Evolutionary conservation across 2,329 filamentous ascomycete species (phyloP).

Genomic region (Bipolaris zeicola): DNA sequence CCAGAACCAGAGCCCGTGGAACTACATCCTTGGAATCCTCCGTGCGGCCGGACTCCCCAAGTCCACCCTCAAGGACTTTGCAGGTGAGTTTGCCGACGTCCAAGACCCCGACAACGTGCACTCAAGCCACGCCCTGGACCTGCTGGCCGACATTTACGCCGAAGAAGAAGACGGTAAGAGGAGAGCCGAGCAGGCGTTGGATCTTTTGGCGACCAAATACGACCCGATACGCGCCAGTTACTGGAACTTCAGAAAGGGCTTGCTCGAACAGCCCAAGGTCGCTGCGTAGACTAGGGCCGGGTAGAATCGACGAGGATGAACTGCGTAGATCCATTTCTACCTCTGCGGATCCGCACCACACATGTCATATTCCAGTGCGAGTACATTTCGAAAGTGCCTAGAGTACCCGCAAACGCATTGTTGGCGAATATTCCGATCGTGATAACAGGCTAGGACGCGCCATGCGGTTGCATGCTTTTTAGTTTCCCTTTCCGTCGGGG

Average conservation of each 20-base stretch:
- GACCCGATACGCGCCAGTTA: constrained; percentile 91
- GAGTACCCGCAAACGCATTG: constrained; percentile 15
- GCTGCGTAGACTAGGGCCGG: constrained; percentile 25
- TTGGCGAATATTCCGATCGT: constrained; percentile 15
- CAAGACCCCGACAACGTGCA: constrained; percentile 59
- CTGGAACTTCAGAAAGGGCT: constrained; percentile 76
- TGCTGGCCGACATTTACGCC: constrained; percentile 71
- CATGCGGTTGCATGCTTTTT: constrained; percentile 13
- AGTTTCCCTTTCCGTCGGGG: constrained; percentile 26
- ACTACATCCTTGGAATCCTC: constrained; percentile 81
- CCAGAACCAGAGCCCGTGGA: constrained; percentile 95
- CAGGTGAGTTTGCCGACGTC: constrained; percentile 58
- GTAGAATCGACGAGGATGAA: constrained; percentile 5
- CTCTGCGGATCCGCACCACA: constrained; percentile 24
- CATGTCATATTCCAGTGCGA: background rate
- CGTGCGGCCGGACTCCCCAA: constrained; percentile 64
- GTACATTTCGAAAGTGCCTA: constrained; percentile 1
- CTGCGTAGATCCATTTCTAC: constrained; percentile 33
- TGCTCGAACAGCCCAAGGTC: constrained; percentile 34
- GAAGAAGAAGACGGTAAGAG: constrained; percentile 59
- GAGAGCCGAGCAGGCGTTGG: constrained; percentile 72
- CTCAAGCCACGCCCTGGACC: constrained; percentile 69
- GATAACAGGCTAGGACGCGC: constrained; percentile 13
- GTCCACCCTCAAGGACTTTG: constrained; percentile 59
- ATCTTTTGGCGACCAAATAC: constrained; percentile 79